Evolutionary conservation across 2,329 filamentous ascomycete species (phyloP), one percentile per base, ranked within the genome.

Genomic region (Blumeria graminis): DNA sequence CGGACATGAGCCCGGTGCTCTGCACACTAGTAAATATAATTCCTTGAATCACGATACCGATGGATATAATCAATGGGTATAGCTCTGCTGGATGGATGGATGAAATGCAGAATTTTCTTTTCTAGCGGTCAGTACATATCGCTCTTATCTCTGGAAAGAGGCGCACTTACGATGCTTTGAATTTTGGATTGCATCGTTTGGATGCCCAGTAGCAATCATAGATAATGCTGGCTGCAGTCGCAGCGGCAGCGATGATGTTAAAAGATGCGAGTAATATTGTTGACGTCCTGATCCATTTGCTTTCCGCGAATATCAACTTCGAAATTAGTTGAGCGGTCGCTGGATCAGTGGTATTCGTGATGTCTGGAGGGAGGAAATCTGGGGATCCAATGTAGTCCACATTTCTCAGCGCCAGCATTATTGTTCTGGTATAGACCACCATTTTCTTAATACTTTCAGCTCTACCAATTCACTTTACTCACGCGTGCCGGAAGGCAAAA

Each of bases 251-350:
- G 55, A 79, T 64, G 22, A 76, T 71, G 65, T 82, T 82, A 68
- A 81, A 80, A 56, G 71, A 68, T 38, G 78, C 74, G 56, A 82
- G 70, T 58, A 81, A 77, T 57, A 81, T 74, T 46, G 76, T 77
- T 28, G 77, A 80, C 16, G 75, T 78, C 61, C 79, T 72, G 62
- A 80, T 71, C 36, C 77, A 80, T 62, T 74, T 78, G 59, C 64
- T 67, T 56, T 67, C 62, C 41, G 62, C 64, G 59, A 68, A 67
- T 6, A 65, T 60, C 50, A 68, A 58, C 34, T 62, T 62, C 36
- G 62, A 38, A 57, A 67, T 67, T 50, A 65, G 58, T 28, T 43
- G 55, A 48, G 55, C 55, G 7, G 57, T 63, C 6, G 16, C 45
- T 9, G 14, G 14, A 22, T 48, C n/a, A 9, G 45, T 48, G 6